A percentile compares a stretch with the other conserved stretches of the same genome.
Conservation (phyloP, 192 early-diverging fungal genomes). For the Haplosporangium gracile region DNA sequence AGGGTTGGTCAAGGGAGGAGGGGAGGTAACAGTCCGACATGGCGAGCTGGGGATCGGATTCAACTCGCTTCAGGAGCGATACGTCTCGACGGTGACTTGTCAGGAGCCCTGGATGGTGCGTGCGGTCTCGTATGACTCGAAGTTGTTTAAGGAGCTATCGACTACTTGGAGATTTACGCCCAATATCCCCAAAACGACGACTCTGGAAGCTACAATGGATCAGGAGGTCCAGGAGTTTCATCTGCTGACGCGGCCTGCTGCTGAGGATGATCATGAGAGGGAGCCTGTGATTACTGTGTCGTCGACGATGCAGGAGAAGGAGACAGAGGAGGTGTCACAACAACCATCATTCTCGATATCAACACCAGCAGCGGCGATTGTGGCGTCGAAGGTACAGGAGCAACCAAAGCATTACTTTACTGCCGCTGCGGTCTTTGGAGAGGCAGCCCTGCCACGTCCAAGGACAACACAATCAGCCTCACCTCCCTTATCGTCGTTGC, state of each 20-base stretch:
- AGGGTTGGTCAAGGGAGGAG: neutral
- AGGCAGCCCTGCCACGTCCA: conserved; percentile 17
- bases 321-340: neutral
- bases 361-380: neutral
- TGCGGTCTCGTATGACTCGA: conserved; percentile 61
- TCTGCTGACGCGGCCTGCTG: conserved; percentile 6
- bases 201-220: conserved; percentile 47
- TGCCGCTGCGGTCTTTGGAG: conserved; percentile 46
- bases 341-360: neutral
- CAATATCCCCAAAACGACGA: conserved; percentile 48
- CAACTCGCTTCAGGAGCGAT: conserved; percentile 80
- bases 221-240: conserved; percentile 33
- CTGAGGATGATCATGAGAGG: neutral
- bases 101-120: conserved; percentile 72
- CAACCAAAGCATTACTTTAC: conserved; percentile 20
- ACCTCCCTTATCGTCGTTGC: neutral
- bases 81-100: conserved; percentile 82
- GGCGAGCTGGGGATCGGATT: conserved; percentile 89
- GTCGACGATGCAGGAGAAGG: neutral
- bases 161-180: conserved; percentile 80
- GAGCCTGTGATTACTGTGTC: too few relatives aligned
- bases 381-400: neutral
- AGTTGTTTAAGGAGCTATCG: conserved; percentile 74
- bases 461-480: neutral
- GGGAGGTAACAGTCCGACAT: conserved; percentile 55